These are phyloP conservation scores for Mucor racemosus DNA, from an alignment of 371 early-diverging fungal species.

Conservation along the genomic window DNA sequence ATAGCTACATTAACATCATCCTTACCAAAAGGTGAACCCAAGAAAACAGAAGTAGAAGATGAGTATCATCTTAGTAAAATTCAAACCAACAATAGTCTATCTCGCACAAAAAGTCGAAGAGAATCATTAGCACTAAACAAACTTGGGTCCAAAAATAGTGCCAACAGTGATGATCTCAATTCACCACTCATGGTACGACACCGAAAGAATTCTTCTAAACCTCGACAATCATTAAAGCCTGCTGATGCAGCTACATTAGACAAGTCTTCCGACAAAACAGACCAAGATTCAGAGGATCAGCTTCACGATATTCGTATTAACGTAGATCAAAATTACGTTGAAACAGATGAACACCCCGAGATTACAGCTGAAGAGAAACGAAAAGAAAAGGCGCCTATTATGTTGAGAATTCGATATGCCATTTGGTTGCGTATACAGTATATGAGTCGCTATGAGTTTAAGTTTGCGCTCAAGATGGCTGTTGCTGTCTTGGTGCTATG, in stretches of 20 bases:
- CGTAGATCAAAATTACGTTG: constrained; percentile 6
- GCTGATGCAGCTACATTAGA: neutral
- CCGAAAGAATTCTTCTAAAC: neutral
- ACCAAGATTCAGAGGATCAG: neutral
- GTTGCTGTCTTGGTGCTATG: constrained; percentile 48
- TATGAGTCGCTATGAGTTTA: constrained; percentile 55
- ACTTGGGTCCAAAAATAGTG: neutral
- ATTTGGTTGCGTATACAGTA: constrained; percentile 54
- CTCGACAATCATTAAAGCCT: neutral
- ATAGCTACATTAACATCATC: constrained; percentile 29
- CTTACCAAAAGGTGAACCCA: constrained; percentile 33
- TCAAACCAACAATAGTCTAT: constrained; percentile 29
- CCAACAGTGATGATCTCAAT: neutral
- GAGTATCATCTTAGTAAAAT: constrained; percentile 39
- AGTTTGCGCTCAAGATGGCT: constrained; percentile 67
- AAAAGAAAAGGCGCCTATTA: constrained; percentile 18
- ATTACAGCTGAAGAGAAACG: neutral
- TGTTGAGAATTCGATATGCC: constrained; percentile 46
- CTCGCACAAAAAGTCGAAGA: constrained; percentile 21
- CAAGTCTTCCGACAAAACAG: neutral
- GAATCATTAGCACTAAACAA: constrained; percentile 12
- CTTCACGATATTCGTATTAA: constrained; percentile 11
- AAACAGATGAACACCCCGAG: constrained; percentile 10
- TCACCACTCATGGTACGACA: constrained; percentile 20
- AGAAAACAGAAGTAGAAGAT: constrained; percentile 32